These are phyloP conservation scores for Eutrema heterophyllum DNA, from an alignment of 345 rosid species.

Conservation along the genomic window DNA sequence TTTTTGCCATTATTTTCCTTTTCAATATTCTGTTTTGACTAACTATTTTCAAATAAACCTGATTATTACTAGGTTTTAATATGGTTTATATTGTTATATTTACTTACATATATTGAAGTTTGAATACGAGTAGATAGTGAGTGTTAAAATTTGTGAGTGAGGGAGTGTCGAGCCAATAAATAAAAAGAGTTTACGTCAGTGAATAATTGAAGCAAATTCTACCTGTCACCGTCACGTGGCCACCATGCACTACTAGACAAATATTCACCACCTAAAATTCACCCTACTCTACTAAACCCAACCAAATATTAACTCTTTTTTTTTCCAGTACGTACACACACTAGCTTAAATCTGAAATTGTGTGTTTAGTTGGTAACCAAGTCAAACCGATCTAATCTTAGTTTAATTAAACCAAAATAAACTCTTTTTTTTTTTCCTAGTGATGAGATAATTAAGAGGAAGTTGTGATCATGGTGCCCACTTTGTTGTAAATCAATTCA, in stretches of 20 bases:
- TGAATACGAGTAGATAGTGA: not conserved
- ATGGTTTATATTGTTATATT: not conserved
- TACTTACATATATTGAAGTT: not conserved
- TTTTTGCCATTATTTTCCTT: not conserved
- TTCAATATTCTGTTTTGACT: slow-evolving; percentile 7
- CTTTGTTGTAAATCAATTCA: not conserved
- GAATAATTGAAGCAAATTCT: not conserved
- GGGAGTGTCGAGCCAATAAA: not conserved
- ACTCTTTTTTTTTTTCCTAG: not conserved
- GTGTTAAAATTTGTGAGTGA: not conserved
- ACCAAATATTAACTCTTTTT: not conserved
- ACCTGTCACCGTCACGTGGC: slow-evolving; percentile 9
- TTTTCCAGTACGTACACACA: not conserved
- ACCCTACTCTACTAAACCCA: slow-evolving; percentile 13
- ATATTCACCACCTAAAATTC: slow-evolving; percentile 17
- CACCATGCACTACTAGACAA: slow-evolving; percentile 12
- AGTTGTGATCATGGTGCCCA: slow-evolving; percentile 14
- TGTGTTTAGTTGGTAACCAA: slow-evolving; percentile 3
- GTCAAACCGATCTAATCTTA: not conserved
- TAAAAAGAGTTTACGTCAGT: not conserved
- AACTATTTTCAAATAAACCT: not conserved
- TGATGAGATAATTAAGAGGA: not conserved
- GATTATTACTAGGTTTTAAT: not conserved
- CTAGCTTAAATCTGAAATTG: not conserved
- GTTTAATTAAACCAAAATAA: not conserved